Evolutionary conservation across 2,329 filamentous ascomycete genomes (phyloP), one percentile per base, ranked within the genome.

Genomic region (Fonsecaea monophora): DNA sequence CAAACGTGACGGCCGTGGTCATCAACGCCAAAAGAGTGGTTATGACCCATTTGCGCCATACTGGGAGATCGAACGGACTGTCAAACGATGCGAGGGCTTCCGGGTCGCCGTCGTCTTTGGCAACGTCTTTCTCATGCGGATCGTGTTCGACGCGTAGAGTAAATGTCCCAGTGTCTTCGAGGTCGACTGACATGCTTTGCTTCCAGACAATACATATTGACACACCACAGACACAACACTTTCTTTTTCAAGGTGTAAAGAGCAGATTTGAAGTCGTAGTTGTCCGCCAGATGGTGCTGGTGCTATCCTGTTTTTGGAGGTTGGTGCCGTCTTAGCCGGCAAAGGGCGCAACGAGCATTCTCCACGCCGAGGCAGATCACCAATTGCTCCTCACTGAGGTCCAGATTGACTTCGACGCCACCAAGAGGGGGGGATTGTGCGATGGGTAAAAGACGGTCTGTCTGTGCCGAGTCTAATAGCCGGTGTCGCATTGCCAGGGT

Each of bases 1-100:
- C 77, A 61, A 84, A 84, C 0, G 82, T 83, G 48, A 82, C 78
- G 70, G 75, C 78, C 59, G 84, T 77, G 0, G 81, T 82, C 53
- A 82, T 61, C 58, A 61, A 40, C 45, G 58, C 58, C 45, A 61
- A 74, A 0, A 76, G 70, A 30, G 80, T 72, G 0, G 82, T 83
- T 34, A 80, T 77, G 12, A 75, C 60, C 78, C 78, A 83, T 74
- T 82, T 84, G 64, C 60, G 42, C 65, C 65, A 67, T 18, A 15
- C 35, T 30, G 65, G 65, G 21, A 67, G 54, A 56, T 67, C 50
- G 60, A 63, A 64, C 4, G 65, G 65, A 38, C 63, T 65, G 30
- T 65, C 63, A 55, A 21, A 65, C 21, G 57, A 1, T 18, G 63
- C 57, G 30, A 30, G 38, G 32, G 37, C 32, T 40, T 61, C 50